Conservation (phyloP, 768 basidiomycete species). For the Fomitopsis serialis region DNA sequence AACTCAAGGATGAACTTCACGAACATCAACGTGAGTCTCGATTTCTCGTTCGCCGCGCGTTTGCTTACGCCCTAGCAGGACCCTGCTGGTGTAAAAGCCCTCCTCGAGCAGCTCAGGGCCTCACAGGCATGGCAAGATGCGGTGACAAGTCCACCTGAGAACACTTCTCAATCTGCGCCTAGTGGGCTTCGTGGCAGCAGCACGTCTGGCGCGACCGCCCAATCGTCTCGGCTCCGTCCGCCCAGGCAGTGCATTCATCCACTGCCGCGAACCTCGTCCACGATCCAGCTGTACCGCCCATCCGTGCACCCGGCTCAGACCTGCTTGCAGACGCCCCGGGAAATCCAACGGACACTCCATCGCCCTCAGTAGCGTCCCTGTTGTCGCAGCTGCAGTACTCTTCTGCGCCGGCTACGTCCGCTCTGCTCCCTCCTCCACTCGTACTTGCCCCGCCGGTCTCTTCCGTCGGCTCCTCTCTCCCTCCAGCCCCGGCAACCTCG, state of each 20-base stretch:
- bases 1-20: constrained; percentile 35
- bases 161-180: not conserved
- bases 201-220: not conserved
- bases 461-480: not conserved
- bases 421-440: not conserved
- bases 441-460: constrained; percentile 5
- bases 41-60: not conserved
- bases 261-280: not conserved
- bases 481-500: not conserved
- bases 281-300: not conserved
- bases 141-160: constrained; percentile 3
- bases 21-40: constrained; percentile 49
- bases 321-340: too few species aligned
- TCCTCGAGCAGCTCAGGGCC: constrained; percentile 62
- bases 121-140: constrained; percentile 69
- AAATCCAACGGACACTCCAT: constrained; percentile 19
- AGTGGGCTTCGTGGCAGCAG: not conserved
- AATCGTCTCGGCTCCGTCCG: not conserved
- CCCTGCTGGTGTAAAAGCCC: constrained; percentile 56
- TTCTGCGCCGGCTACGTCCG: constrained; percentile 3
- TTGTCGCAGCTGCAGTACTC: constrained; percentile 54
- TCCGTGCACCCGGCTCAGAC: too few species aligned
- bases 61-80: constrained; percentile 38
- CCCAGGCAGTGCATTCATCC: too few species aligned
- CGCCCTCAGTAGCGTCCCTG: constrained; percentile 48